Base-by-base conservation (phyloP, 2,329 filamentous ascomycete genomes). In the Hypoxylon sp. region DNA sequence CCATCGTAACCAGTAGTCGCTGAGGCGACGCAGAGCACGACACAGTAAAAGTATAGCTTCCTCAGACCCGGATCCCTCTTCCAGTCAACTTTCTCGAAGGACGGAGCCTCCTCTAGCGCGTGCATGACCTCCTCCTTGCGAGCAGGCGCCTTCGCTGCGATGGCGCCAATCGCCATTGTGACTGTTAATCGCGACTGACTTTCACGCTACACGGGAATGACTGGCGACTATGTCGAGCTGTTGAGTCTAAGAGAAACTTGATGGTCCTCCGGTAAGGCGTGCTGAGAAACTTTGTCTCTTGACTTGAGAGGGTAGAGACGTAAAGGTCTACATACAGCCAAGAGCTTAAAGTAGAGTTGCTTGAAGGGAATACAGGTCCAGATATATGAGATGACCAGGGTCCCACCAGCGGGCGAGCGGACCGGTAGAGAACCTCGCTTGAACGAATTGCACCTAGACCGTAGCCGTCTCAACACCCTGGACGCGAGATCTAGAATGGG, bases 1-100 rank as follows among this genome's bases (percentile, higher is more conserved):
- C 82, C 83, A 82, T 86, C 83, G 75, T 86, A 85, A 71, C 84
- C 82, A 37, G 85, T 87, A 34, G 85, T 87, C 12, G 85, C 85
- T 27, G 85, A 87, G 51, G 83, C 84, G 69, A 87, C 76, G 70
- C 82, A 85, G 57, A 86, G 81, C 56, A 85, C 76, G 68, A 83
- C 76, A 53, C 81, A 81, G 71, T 81, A 85, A 70, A 84, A 83
- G 78, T 87, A 87, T 7, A 88, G 79, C 77, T 83, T 83, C 73
- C 85, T 79, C 71, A 88, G 79, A 46, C 84, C 85, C n/a, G 85
- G 82, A 27, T 87, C 84, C 69, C 80, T 83, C 51, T 73, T 83
- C 85, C 85, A 87, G 69, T 81, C 74, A 56, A 88, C 83, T 65
- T 68, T 79, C 71, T 83, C 81, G 65, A 86, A 83, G 55, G 81